Base-by-base conservation (phyloP, 1,284 basidiomycete species). In the Naganishia albida region DNA sequence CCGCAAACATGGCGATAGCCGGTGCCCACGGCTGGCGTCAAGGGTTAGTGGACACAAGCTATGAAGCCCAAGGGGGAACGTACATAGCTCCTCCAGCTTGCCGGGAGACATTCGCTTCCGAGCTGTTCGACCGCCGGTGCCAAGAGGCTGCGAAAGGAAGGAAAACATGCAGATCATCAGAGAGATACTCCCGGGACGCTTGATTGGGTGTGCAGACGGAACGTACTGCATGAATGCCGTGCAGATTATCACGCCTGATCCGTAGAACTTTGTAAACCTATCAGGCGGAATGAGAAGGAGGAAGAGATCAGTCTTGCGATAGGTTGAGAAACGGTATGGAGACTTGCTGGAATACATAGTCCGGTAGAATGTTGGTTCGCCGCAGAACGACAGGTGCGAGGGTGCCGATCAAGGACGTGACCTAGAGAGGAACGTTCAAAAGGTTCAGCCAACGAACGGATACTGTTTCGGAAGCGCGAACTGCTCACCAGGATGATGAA, bases 361-460 rank as follows among this genome's bases (percentile, higher is more conserved):
- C 82, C 3, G 91, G 91, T 1, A 93, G 82, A 78, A 83, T 83
- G 6, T 75, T 80, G 2, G 86, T 83, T 52, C 86, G 82, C 62
- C 80, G 83, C 2, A 91, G 85, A 26, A 93, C 72, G 56, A 97
- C 84, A 12, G 94, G 94, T 75, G 94, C 89, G 49, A 91, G 80
- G 0, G 93, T 87, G 18, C 90, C 91, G 13, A 79, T 70, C 20
- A 82, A 76, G 1, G 89, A 88, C 30, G 85, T 85, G 25, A 81
- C 70, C 72, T 73, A 38, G 25, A 59, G 55, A 0, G 68, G 53
- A 0, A 70, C 68, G 2, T 74, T 67, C 25, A 78, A n/a, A n/a
- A n/a, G n/a, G n/a, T 66, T 59, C 73, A 72, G 12, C 77, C 73
- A 25, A 79, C 28, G 59, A 82, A 71, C 3, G 81, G 81, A 68